A percentile compares a stretch with the other conserved stretches of the same genome.
phyloP scores from a whole-genome alignment of 768 basidiomycete species.

The Psilocybe sp. region DNA sequence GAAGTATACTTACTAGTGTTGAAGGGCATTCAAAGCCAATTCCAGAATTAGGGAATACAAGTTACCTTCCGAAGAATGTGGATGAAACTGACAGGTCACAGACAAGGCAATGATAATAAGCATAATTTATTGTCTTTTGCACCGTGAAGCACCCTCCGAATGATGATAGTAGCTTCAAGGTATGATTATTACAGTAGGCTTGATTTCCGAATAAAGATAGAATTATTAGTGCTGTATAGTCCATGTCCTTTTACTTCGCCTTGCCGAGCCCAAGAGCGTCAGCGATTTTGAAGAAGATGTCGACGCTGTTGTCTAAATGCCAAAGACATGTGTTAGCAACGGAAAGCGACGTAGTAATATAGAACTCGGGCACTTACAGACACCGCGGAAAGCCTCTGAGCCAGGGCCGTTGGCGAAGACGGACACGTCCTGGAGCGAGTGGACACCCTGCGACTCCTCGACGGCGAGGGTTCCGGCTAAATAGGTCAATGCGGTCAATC shows the following conservation, averaged over 20 bases:
- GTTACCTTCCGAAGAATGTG: too few relatives aligned
- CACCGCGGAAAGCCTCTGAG: slow-evolving; percentile 37
- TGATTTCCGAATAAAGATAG: too few relatives aligned
- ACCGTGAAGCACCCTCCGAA: too few relatives aligned
- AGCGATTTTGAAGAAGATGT: slow-evolving; percentile 40
- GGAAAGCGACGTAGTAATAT: background rate
- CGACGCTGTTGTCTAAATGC: slow-evolving; percentile 38
- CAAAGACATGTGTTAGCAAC: background rate
- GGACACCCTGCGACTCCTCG: slow-evolving; percentile 37
- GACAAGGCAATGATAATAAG: too few relatives aligned
- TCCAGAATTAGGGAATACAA: too few relatives aligned
- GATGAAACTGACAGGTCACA: too few relatives aligned
- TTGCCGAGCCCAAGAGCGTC: slow-evolving; percentile 27
- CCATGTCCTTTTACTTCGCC: background rate
- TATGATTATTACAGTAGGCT: too few relatives aligned
- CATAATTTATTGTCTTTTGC: too few relatives aligned
- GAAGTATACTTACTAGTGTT: too few relatives aligned
- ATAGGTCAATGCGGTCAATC: slow-evolving; percentile 24
- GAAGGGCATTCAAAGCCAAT: too few relatives aligned
- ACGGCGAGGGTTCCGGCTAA: slow-evolving; percentile 34
- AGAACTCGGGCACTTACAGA: slow-evolving; percentile 29
- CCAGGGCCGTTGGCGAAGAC: slow-evolving; percentile 44
- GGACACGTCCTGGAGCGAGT: slow-evolving; percentile 41
- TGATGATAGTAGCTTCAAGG: too few relatives aligned
- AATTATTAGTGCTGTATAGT: too few relatives aligned